Base-by-base conservation (phyloP, 306 rosid genomes). In the Medicago truncatula region DNA sequence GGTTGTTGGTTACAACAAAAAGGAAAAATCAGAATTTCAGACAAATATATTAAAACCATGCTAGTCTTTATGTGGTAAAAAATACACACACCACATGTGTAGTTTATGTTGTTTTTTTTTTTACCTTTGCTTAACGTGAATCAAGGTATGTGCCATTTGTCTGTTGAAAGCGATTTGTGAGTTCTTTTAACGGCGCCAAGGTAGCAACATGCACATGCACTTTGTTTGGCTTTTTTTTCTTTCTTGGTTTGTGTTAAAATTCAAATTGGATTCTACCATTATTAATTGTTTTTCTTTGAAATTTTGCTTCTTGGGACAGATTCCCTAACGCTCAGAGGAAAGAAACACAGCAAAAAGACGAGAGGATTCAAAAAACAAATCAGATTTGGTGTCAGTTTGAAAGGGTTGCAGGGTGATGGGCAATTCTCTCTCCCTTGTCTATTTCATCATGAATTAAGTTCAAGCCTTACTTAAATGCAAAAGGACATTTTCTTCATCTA, bases 161-260 rank as follows among this genome's bases (percentile, higher is more conserved):
- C 15, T 38, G 44, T 60, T 76, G 90, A 92, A 74, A 88, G 83
- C 31, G 89, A 92, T 36, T 21, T 60, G 67, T 21, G 77, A 85
- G 56, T 20, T 58, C 40, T 58, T 81, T 71, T 60, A 53, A 49
- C 84, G 84, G 88, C 81, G 84, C 61, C 13, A 84, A 68, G 71
- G 85, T 11, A 84, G 88, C 84, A 89, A 68, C 16, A 28, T 43
- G 95, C 96, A 89, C 97, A 88, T 89, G 97, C 89, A 80, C 1
- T 2, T 1, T 8, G 54, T 81, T 88, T 89, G 88, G 86, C 36
- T 85, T 13, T 63, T 84, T 56, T 28, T 28, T 3, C 31, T 28
- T 25, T 72, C 9, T 61, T 67, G 52, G 61, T 18, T 28, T 36
- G 49, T 76, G 49, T 76, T 85, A 83, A 56, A 88, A 83, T 62